Base-by-base conservation (phyloP, 306 rosid species). In the Datisca glomerata region DNA sequence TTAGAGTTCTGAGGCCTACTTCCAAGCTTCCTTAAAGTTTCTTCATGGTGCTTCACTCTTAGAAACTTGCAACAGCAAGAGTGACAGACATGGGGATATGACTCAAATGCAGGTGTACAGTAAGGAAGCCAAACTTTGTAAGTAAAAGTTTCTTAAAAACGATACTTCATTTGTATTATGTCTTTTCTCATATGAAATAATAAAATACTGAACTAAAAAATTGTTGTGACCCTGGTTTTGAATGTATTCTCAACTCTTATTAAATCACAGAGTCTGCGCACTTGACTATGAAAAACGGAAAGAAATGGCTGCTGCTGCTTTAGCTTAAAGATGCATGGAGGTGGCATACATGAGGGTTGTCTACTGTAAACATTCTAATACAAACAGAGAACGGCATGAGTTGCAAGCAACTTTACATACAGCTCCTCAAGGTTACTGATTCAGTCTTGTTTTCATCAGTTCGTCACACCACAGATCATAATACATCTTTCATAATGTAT, bases 261-360 rank as follows among this genome's bases (percentile, higher is more conserved):
- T 43, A 54, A 55, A 73, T 4, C 24, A 41, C 78, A 82, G 94
- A 58, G 70, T 63, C 35, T 82, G 89, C 72, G 89, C 81, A 41
- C 64, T 42, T 49, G 81, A 64, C 68, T 78, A 72, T 33, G 85
- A 82, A 66, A 53, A 39, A 31, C 54, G 53, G 40, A 61, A 61
- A 49, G 87, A 82, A 70, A 68, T 72, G 76, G 85, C 85, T 19
- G 59, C 74, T 19, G 85, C 94, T 64, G 61, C 89, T 52, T 69
- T 82, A 81, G 85, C 81, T 15, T 82, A 72, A 64, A 82, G 78
- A 71, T 82, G 94, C 74, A 44, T 82, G 85, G 89, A 74, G 71
- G 81, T 78, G 50, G 68, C 94, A 43, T 78, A 61, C 67, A 66
- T 74, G 81, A 78, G 79, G 69, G 61, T 78, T 21, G 72, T 74